phyloP scores from a whole-genome alignment of 768 basidiomycete species.

The Boletus eberwhitei region DNA sequence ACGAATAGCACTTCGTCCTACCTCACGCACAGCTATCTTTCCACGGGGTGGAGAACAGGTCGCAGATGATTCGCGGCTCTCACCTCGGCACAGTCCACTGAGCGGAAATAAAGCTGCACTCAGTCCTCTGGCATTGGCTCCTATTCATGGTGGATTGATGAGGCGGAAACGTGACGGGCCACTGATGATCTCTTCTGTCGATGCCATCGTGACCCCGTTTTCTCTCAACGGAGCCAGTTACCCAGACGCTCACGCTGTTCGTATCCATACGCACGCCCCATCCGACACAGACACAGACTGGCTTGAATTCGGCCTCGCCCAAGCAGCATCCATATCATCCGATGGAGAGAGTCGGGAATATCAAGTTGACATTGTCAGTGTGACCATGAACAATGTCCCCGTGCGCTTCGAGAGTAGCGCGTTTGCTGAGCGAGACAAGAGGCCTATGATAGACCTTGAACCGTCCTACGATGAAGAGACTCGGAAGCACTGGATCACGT shows the following conservation, averaged over 20 bases:
- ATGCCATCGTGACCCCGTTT: conserved; percentile 53
- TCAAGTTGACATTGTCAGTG: conserved; percentile 48
- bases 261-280: conserved; percentile 53
- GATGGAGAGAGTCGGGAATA: conserved; percentile 32
- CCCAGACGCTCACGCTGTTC: conserved; percentile 57
- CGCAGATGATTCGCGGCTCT: conserved; percentile 19
- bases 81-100: conserved; percentile 21
- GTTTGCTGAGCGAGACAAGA: conserved; percentile 36
- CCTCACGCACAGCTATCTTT: conserved; percentile 23
- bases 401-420: conserved; percentile 56
- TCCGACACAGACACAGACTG: conserved; percentile 60
- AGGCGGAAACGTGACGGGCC: conserved; percentile 50
- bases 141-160: conserved; percentile 31
- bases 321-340: conserved; percentile 27
- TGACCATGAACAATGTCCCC: conserved; percentile 62
- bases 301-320: conserved; percentile 73
- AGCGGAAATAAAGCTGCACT: conserved; percentile 15
- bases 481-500: conserved; percentile 58
- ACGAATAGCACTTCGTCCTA: conserved; percentile 51
- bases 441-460: conserved; percentile 32
- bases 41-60: conserved; percentile 20
- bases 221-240: conserved; percentile 17
- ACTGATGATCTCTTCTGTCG: conserved; percentile 59
- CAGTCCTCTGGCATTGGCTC: conserved; percentile 10
- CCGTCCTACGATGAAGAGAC: conserved; percentile 52